These are phyloP conservation scores for Tillandsia fasciculata DNA, from an alignment of 176 grass and related monocot species.

Conservation along the genomic window DNA sequence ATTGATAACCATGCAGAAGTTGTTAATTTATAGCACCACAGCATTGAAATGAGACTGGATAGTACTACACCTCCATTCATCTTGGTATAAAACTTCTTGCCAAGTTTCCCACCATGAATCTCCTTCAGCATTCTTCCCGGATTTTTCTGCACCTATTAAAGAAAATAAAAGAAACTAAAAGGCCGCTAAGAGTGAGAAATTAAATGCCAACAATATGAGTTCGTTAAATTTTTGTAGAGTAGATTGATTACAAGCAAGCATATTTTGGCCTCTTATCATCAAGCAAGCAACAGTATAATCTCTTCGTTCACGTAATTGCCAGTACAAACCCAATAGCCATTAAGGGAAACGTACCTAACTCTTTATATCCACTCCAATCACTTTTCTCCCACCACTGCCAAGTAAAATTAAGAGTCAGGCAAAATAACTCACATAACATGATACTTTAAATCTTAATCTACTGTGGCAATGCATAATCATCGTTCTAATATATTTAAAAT, in stretches of 20 bases:
- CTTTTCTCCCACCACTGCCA: conserved; percentile 98
- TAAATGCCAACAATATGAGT: neutral
- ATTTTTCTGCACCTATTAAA: conserved; percentile 71
- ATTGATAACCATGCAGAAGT: neutral
- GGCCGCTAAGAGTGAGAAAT: neutral
- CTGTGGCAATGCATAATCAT: neutral
- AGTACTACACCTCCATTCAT: conserved; percentile 75
- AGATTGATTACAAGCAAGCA: no score
- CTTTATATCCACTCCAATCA: conserved; percentile 98
- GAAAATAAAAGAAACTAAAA: neutral
- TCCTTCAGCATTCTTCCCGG: conserved; percentile 72
- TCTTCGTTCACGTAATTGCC: no score
- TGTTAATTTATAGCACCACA: neutral
- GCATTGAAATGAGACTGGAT: neutral
- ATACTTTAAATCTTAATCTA: neutral
- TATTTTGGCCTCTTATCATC: no score
- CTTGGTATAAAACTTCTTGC: conserved; percentile 98
- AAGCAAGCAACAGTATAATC: no score
- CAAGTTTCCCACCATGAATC: conserved; percentile 98
- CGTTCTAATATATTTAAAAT: neutral
- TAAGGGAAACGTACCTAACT: conserved; percentile 59
- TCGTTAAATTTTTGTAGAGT: no score
- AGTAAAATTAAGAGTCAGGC: conserved; percentile 19
- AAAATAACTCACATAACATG: neutral
- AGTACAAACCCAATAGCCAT: neutral